Conservation (phyloP, 106 monocot genomes). For the Dactylorhiza incarnata region DNA sequence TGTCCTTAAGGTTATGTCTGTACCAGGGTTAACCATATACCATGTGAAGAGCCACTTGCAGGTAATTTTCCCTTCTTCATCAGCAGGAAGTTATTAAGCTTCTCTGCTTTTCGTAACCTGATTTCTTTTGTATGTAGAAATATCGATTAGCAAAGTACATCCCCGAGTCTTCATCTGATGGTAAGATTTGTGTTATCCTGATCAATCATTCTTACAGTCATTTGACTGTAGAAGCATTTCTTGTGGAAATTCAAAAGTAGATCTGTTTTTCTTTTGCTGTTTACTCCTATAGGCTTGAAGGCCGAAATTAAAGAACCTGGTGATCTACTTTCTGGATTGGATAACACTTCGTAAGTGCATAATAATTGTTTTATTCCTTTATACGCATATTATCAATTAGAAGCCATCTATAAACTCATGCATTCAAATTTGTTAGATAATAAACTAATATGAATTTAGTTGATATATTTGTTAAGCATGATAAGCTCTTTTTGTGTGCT, state of each 20-base stretch:
- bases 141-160: constrained; percentile 78
- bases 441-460: too few species aligned
- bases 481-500: too few species aligned
- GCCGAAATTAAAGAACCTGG: constrained; percentile 56
- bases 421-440: not conserved
- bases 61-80: constrained; percentile 30
- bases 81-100: not conserved
- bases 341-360: constrained; percentile 83
- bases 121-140: constrained; percentile 45
- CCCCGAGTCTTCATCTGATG: constrained; percentile 69
- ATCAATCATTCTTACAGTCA: not conserved
- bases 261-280: not conserved
- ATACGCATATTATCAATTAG: not conserved
- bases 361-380: not conserved
- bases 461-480: too few species aligned
- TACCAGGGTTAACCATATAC: constrained; percentile 73
- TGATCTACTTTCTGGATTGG: constrained; percentile 49
- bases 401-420: not conserved
- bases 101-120: not conserved
- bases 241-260: not conserved
- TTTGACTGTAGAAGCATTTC: not conserved
- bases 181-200: constrained; percentile 18
- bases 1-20: constrained; percentile 79
- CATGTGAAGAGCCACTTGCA: constrained; percentile 94
- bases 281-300: constrained; percentile 37